phyloP scores from a whole-genome alignment of 148 eudicot species.

The Vaccinium vitisidaea region DNA sequence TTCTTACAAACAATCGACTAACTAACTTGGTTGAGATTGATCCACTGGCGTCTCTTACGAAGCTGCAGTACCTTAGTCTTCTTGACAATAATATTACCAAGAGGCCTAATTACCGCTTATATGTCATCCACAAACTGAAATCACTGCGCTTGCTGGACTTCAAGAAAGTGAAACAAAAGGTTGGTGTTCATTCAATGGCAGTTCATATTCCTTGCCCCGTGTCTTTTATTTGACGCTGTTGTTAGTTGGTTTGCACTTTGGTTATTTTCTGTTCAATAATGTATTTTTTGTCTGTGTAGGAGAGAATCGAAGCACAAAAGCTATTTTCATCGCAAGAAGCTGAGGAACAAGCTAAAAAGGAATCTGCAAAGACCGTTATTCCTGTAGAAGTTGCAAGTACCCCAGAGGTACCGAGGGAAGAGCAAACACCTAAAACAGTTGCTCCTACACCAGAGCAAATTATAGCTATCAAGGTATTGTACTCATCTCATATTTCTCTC shows the following conservation, averaged over 20 bases:
- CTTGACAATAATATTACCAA: slow-evolving; percentile 81
- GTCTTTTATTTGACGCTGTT: not conserved
- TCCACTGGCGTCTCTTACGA: slow-evolving; percentile 85
- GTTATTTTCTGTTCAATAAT: not conserved
- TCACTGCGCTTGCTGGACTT: slow-evolving; percentile 51
- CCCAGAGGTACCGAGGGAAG: slow-evolving; percentile 67
- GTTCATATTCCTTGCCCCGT: not conserved
- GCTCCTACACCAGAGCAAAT: slow-evolving; percentile 98
- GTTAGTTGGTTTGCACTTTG: slow-evolving; percentile 5
- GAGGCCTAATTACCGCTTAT: slow-evolving; percentile 83
- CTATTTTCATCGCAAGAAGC: slow-evolving; percentile 92
- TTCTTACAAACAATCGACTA: slow-evolving; percentile 86
- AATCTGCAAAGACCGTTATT: slow-evolving; percentile 55
- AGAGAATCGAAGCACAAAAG: slow-evolving; percentile 68
- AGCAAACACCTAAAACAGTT: slow-evolving; percentile 52
- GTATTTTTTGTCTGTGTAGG: slow-evolving; percentile 35
- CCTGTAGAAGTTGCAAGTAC: slow-evolving; percentile 52
- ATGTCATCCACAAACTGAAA: slow-evolving; percentile 84
- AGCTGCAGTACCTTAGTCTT: slow-evolving; percentile 42
- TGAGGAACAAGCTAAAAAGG: slow-evolving; percentile 72
- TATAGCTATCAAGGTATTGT: slow-evolving; percentile 84
- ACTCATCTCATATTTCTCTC: slow-evolving; percentile 8
- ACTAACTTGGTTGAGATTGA: slow-evolving; percentile 94
- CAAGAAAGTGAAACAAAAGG: slow-evolving; percentile 78
- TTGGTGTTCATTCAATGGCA: not conserved